Base-by-base conservation (phyloP, 805 yeast species). In the Zygosaccharomyces pseudorouxii region DNA sequence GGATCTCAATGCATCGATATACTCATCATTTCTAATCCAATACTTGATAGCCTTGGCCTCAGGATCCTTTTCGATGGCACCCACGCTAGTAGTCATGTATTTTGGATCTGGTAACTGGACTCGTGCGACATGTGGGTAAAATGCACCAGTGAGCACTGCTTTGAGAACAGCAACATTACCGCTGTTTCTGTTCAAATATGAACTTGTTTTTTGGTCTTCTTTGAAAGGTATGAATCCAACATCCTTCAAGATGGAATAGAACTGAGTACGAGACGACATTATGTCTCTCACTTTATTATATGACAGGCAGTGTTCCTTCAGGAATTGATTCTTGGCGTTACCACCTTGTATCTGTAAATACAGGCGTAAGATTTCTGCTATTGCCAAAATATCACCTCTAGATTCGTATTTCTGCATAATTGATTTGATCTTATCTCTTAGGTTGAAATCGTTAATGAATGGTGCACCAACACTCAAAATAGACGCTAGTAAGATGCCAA, bases 51-150 rank as follows among this genome's bases (percentile, higher is more conserved):
- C 71, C 48, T 74, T 77, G 2, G 90, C 86, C 59, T 90, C 97
- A 0, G 89, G 86, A 57, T 90, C 96, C n/a, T 80, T 74, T 46
- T 86, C 90, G 38, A 92, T 76, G 0, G 97, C 78, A 19, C 99
- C 99, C 0, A 81, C 75, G 29, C 82, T 70, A 1, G 88, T 80
- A 31, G 81, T 77, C 38, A 80, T 69, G 63, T 70, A 92, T 59
- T 86, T 87, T 3, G 90, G 80, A 52, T 88, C 89, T 0, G 98
- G 97, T 18, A 80, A 70, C 58, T 85, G 89, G 3, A 89, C 86
- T 52, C 88, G 74, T 0, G 93, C 90, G 29, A 89, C 72, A 47
- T 86, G 84, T 0, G 98, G 98, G 58, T 84, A 86, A 56, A 83
- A 79, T 0, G 96, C 76, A 2, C 95, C 95, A 0, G 95, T 81